phyloP scores from a whole-genome alignment of 2,329 filamentous ascomycete species.

The Endoconidiophora laricicola region DNA sequence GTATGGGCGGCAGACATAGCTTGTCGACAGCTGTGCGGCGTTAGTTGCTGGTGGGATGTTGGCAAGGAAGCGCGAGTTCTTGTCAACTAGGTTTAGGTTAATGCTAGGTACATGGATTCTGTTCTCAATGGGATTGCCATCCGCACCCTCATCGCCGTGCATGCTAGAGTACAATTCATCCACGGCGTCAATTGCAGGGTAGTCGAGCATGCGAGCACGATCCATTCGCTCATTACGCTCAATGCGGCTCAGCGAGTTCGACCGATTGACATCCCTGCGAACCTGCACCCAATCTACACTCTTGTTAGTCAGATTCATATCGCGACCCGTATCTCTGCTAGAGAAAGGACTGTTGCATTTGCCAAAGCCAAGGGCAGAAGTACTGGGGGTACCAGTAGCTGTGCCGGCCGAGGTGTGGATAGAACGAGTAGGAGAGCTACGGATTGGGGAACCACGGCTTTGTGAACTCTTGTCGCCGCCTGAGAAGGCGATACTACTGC shows the following conservation, averaged over 20 bases:
- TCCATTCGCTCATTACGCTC: conserved; percentile 74
- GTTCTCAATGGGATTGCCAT: conserved; percentile 68
- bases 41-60: conserved; percentile 70
- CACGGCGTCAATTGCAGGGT: conserved; percentile 73
- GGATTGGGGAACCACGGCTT: conserved; percentile 17
- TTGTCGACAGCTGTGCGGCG: conserved; percentile 67
- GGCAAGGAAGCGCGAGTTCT: conserved; percentile 81
- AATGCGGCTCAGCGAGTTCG: conserved; percentile 79
- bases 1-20: conserved; percentile 86
- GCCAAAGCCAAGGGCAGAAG: conserved; percentile 17
- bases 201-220: conserved; percentile 85
- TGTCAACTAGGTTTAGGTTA: conserved; percentile 80
- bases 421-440: conserved; percentile 20
- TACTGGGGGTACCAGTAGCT: conserved; percentile 28
- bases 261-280: conserved; percentile 83
- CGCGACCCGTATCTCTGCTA: conserved; percentile 40
- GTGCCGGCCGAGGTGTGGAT: conserved; percentile 5
- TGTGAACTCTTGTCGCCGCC: conserved; percentile 16
- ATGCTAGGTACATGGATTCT: conserved; percentile 66
- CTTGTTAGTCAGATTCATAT: conserved; percentile 45
- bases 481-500: conserved; percentile 63
- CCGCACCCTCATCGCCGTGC: conserved; percentile 76
- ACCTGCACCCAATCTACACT: conserved; percentile 92
- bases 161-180: conserved; percentile 73
- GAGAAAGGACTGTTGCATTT: conserved; percentile 17